Percentiles rank a stretch among this genome's conserved stretches.
phyloP scores from a whole-genome alignment of 495 filamentous ascomycete genomes.

The Talaromyces wortmannii region DNA sequence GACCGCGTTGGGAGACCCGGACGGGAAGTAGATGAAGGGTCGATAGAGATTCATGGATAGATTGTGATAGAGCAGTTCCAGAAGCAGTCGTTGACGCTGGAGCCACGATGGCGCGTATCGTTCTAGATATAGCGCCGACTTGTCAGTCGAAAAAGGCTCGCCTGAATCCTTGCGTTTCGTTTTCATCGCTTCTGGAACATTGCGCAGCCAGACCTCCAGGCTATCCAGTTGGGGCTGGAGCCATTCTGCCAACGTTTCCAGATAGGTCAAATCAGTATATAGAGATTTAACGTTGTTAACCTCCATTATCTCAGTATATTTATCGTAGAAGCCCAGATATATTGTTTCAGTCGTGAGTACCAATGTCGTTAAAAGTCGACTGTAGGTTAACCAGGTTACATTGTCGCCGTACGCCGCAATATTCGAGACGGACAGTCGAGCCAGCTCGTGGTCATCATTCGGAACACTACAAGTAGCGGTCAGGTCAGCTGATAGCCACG shows the following conservation, averaged over 20 bases:
- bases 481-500: slow-evolving; percentile 23
- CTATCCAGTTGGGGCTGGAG: slow-evolving; percentile 17
- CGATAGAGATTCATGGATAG: slow-evolving; percentile 16
- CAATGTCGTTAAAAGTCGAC: slow-evolving; percentile 29
- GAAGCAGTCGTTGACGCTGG: slow-evolving; percentile 21
- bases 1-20: neutral
- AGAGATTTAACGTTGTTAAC: neutral
- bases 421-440: slow-evolving; percentile 26
- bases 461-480: slow-evolving; percentile 30
- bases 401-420: slow-evolving; percentile 27
- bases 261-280: slow-evolving; percentile 3
- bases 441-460: slow-evolving; percentile 22
- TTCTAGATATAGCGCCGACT: slow-evolving; percentile 25
- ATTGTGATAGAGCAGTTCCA: slow-evolving; percentile 24
- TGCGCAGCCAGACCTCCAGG: slow-evolving; percentile 22
- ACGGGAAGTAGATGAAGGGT: slow-evolving; percentile 17
- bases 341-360: slow-evolving; percentile 25
- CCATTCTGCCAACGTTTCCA: slow-evolving; percentile 19
- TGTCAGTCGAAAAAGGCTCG: slow-evolving; percentile 29
- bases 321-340: slow-evolving; percentile 29
- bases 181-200: slow-evolving; percentile 29
- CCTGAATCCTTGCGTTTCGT: slow-evolving; percentile 21
- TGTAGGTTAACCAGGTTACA: slow-evolving; percentile 33
- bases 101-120: slow-evolving; percentile 23
- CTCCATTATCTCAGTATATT: slow-evolving; percentile 2